phyloP scores from a whole-genome alignment of 805 yeast genomes.

The Candida berthetii region DNA sequence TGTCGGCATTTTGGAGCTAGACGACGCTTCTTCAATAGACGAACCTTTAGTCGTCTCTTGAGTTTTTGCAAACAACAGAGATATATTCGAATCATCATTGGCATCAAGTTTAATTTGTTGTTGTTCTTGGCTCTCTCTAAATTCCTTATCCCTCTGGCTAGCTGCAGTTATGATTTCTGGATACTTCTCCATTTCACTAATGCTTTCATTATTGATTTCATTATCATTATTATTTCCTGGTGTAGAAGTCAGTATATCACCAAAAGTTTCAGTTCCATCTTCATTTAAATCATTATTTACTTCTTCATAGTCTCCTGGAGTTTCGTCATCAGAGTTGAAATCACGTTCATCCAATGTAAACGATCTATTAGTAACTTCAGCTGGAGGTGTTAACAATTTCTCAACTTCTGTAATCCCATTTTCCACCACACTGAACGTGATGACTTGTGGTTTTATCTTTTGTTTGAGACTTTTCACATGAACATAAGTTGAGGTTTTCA shows the following conservation, averaged over 20 bases:
- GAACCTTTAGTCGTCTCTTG: too few relatives aligned
- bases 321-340: slow-evolving; percentile 4
- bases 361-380: slow-evolving; percentile 1
- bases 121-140: neutral
- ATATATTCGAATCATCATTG: too few relatives aligned
- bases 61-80: too few relatives aligned
- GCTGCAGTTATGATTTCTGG: neutral
- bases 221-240: slow-evolving; percentile 7
- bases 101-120: neutral
- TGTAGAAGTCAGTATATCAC: too few relatives aligned
- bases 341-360: slow-evolving; percentile 12
- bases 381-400: neutral
- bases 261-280: neutral
- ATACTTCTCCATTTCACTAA: neutral
- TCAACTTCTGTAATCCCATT: slow-evolving; percentile 7
- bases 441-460: slow-evolving; percentile 2
- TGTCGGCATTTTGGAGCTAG: too few relatives aligned
- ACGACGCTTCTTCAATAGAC: too few relatives aligned
- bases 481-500: slow-evolving; percentile 8
- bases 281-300: slow-evolving; percentile 1
- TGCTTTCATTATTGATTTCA: neutral
- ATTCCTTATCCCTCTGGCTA: neutral
- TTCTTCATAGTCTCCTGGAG: slow-evolving; percentile 2
- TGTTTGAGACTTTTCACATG: slow-evolving; percentile 9
- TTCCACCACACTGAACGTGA: slow-evolving; percentile 5